Percentiles rank a stretch among this genome's conserved stretches.
These are phyloP conservation scores for Isatis tinctoria DNA, from an alignment of 345 rosid genomes.

Conservation along the genomic window DNA sequence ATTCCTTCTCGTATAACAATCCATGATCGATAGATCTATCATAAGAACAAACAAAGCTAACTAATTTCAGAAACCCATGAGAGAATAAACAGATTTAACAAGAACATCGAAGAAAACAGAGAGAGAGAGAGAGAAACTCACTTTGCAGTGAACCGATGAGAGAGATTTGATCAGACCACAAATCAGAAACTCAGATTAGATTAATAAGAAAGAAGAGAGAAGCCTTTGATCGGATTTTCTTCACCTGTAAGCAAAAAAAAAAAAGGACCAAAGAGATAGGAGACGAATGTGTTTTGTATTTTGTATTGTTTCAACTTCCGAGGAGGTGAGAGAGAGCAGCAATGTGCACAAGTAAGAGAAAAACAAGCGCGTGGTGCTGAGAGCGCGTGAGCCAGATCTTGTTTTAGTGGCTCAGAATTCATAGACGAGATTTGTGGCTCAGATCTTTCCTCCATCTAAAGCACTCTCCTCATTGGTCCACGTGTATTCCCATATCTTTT, in stretches of 20 bases:
- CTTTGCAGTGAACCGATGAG: conserved; percentile 14
- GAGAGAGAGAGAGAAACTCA: conserved; percentile 11
- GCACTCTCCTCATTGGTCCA: conserved; percentile 17
- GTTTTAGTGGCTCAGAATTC: conserved; percentile 35
- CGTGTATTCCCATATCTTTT: conserved; percentile 14
- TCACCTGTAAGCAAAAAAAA: conserved; percentile 3
- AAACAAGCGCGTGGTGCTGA: conserved; percentile 14
- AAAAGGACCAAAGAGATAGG: conserved; percentile 20
- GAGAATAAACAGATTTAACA: neutral
- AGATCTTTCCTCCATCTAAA: conserved; percentile 34
- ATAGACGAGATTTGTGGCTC: conserved; percentile 32
- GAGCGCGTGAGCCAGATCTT: conserved; percentile 29
- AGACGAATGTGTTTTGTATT: conserved; percentile 14
- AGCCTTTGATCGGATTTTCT: neutral
- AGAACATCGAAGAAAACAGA: neutral
- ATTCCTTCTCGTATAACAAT: conserved; percentile 24
- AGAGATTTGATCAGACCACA: neutral
- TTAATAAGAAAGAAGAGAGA: conserved; percentile 11
- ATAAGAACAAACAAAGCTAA: neutral
- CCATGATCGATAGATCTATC: conserved; percentile 25
- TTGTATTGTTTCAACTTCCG: conserved; percentile 26
- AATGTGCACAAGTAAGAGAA: conserved; percentile 11
- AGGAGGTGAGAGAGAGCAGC: conserved; percentile 25
- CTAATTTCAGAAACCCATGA: conserved; percentile 5
- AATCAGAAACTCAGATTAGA: conserved; percentile 10